Evolutionary conservation across 177 flowering plant species (phyloP).

Genomic region (Tripterygium wilfordii): DNA sequence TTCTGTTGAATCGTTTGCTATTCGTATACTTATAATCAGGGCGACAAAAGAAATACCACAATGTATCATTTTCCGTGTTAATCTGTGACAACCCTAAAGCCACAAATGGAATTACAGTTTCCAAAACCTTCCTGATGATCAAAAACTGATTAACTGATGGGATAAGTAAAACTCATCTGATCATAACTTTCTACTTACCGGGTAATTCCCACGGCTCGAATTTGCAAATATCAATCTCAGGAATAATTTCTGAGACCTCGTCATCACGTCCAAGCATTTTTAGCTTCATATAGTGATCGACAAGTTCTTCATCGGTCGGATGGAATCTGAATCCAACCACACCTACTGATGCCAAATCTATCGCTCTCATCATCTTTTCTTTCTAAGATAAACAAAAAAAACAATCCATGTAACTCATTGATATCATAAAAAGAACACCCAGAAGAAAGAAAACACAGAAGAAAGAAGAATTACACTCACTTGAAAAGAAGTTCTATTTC

Average conservation of each 20-base stretch:
- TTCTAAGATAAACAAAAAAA: neutral
- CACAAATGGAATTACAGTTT: no score
- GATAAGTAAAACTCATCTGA: neutral
- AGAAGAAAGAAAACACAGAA: neutral
- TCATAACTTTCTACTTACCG: neutral
- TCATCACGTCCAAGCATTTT: conserved; percentile 1
- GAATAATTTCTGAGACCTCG: neutral
- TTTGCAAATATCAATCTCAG: conserved; percentile 1
- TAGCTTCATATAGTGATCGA: conserved; percentile 5
- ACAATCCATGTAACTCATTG: neutral
- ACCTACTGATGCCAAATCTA: neutral
- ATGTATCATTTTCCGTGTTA: neutral
- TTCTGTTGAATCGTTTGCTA: neutral
- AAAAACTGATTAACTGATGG: neutral
- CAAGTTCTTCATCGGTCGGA: conserved; percentile 12
- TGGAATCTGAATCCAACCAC: conserved; percentile 9
- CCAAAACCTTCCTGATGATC: neutral
- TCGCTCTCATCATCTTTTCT: neutral
- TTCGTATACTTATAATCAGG: neutral
- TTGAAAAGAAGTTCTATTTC: neutral
- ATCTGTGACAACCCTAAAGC: neutral
- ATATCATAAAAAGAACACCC: neutral
- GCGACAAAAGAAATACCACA: conserved; percentile 3
- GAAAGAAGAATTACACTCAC: neutral
- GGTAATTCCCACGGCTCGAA: conserved; percentile 12